phyloP scores from a whole-genome alignment of 441 rosid genomes.

The Bruguiera hainesii region DNA sequence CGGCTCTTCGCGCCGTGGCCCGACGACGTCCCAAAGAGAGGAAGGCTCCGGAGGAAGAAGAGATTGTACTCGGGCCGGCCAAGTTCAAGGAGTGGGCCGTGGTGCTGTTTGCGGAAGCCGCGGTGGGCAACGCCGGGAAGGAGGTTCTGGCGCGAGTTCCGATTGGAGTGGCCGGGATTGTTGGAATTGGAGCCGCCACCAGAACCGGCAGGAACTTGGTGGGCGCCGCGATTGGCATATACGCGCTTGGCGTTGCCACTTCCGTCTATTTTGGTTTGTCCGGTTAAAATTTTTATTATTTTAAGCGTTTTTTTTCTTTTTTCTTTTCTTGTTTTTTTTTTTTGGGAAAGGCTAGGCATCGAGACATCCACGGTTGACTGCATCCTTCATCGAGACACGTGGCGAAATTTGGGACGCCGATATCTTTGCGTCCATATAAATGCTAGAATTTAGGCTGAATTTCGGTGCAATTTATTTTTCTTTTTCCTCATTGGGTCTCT shows the following conservation, averaged over 20 bases:
- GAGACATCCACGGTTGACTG: no score
- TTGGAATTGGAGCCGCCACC: constrained; percentile 61
- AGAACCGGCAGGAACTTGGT: constrained; percentile 45
- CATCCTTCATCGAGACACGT: no score
- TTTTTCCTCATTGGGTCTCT: no score
- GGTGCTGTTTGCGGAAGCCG: constrained; percentile 52
- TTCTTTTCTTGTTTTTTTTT: no score
- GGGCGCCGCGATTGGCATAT: constrained; percentile 67
- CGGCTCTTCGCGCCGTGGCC: constrained; percentile 46
- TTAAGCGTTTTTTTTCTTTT: background rate
- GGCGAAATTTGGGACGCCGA: no score
- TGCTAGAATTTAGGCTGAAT: no score
- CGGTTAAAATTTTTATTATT: constrained; percentile 21
- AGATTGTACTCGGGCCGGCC: constrained; percentile 32
- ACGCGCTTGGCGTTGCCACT: constrained; percentile 73
- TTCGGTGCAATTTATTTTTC: no score
- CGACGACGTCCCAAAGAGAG: background rate
- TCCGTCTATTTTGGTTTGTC: constrained; percentile 64
- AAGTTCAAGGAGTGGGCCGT: constrained; percentile 69
- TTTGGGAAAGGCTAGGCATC: no score
- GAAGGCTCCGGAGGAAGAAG: constrained; percentile 16
- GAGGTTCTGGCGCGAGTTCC: constrained; percentile 57
- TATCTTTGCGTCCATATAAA: no score
- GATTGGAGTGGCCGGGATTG: constrained; percentile 65
- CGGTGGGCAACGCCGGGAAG: constrained; percentile 60